Conservation (phyloP, 2,329 filamentous ascomycete genomes). For the Alternaria triticina region DNA sequence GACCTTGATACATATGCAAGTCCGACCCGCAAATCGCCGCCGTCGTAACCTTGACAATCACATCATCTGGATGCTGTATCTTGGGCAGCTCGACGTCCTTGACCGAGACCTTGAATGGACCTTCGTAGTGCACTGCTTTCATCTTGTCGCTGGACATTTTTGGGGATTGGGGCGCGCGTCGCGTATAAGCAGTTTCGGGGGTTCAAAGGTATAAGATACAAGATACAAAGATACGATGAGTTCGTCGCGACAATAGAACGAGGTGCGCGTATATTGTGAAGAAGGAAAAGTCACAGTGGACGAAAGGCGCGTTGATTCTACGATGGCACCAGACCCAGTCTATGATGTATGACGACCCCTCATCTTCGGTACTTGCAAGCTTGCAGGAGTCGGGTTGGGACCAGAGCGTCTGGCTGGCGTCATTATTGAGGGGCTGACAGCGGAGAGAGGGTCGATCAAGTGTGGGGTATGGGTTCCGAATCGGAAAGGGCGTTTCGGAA, state of each 20-base stretch:
- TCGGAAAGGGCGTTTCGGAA: constrained; percentile 3
- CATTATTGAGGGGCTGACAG: constrained; percentile 10
- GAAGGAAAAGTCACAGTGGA: not conserved
- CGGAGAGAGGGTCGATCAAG: not conserved
- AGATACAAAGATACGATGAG: not conserved
- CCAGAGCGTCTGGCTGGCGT: not conserved
- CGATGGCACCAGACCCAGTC: not conserved
- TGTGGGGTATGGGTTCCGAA: constrained; percentile 7
- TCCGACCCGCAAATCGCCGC: constrained; percentile 64
- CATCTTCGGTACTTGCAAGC: not conserved
- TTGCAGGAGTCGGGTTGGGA: not conserved
- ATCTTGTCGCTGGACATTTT: constrained; percentile 50
- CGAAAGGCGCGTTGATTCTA: not conserved
- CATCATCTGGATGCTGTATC: constrained; percentile 69
- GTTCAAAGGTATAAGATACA: not conserved
- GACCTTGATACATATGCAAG: constrained; percentile 68
- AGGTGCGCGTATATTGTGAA: not conserved
- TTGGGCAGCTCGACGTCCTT: constrained; percentile 65
- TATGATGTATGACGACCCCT: constrained; percentile 1
- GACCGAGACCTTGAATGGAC: constrained; percentile 67
- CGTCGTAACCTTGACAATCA: constrained; percentile 70
- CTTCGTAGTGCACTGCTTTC: constrained; percentile 69
- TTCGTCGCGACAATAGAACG: not conserved
- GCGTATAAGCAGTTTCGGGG: not conserved
- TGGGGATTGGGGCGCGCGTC: not conserved